phyloP scores from a whole-genome alignment of 2,329 filamentous ascomycete genomes.

The Myriosclerotinia curreyana region DNA sequence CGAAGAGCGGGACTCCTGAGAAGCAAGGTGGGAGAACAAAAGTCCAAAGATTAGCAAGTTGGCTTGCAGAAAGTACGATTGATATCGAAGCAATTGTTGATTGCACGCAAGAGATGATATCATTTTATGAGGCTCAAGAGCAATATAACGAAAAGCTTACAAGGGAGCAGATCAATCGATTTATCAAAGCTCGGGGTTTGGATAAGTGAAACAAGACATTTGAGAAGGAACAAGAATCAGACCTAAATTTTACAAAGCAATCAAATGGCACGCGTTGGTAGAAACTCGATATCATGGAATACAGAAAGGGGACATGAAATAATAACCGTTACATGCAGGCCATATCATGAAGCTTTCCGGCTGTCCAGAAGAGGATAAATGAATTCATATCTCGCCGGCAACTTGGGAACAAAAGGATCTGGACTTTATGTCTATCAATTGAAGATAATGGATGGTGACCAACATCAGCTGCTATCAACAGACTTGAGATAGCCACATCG shows the following conservation, averaged over 20 bases:
- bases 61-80: constrained; percentile 67
- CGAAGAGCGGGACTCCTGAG: constrained; percentile 29
- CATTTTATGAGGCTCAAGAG: constrained; percentile 58
- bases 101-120: constrained; percentile 69
- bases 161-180: constrained; percentile 40
- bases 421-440: not conserved
- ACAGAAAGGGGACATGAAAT: not conserved
- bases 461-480: not conserved
- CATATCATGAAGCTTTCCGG: not conserved
- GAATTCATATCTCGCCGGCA: not conserved
- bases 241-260: not conserved
- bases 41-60: constrained; percentile 57
- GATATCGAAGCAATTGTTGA: constrained; percentile 68
- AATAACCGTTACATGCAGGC: not conserved
- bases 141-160: constrained; percentile 41
- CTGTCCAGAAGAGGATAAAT: not conserved
- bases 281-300: not conserved
- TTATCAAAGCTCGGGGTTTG: constrained; percentile 40
- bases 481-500: not conserved
- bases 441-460: not conserved
- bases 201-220: constrained; percentile 35
- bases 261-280: not conserved
- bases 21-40: constrained; percentile 34
- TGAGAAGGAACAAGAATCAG: not conserved
- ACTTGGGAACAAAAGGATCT: not conserved